A percentile compares a stretch with the other conserved stretches of the same genome.
These are phyloP conservation scores for Teunomyces kruisii DNA, from an alignment of 805 yeast species.

Conservation along the genomic window DNA sequence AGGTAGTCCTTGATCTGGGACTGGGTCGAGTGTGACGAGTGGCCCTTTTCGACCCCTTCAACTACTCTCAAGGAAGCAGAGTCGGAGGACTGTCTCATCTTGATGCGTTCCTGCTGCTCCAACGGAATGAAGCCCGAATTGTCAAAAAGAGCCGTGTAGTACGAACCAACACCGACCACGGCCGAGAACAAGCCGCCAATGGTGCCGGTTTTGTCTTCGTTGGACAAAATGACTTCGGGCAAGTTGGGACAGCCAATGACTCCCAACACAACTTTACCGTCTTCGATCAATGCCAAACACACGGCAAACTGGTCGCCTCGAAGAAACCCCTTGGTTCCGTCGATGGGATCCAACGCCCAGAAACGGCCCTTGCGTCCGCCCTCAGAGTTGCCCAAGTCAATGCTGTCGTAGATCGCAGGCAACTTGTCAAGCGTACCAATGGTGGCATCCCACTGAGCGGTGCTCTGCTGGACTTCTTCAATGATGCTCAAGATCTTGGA, in stretches of 20 bases:
- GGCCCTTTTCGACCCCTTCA: conserved; percentile 95
- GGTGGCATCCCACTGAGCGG: conserved; percentile 25
- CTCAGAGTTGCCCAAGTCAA: conserved; percentile 75
- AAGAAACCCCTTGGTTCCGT: conserved; percentile 94
- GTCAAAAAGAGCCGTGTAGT: conserved; percentile 43
- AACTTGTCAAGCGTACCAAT: conserved; percentile 45
- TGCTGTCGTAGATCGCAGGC: conserved; percentile 56
- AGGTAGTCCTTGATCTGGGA: conserved; percentile 64
- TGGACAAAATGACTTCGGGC: conserved; percentile 47
- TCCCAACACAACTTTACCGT: conserved; percentile 84
- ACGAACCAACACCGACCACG: conserved; percentile 66
- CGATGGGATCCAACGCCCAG: conserved; percentile 98
- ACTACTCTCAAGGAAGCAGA: conserved; percentile 62
- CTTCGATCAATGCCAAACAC: conserved; percentile 84
- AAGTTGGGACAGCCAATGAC: conserved; percentile 96
- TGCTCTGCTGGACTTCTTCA: conserved; percentile 49
- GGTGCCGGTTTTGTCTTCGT: conserved; percentile 30
- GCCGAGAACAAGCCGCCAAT: conserved; percentile 80
- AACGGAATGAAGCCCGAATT: conserved; percentile 34
- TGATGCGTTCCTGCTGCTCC: conserved; percentile 37
- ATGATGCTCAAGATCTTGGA: conserved; percentile 61
- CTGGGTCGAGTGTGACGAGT: conserved; percentile 89
- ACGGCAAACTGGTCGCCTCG: conserved; percentile 97
- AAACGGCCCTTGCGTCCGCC: conserved; percentile 82
- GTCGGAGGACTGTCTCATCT: conserved; percentile 49